Percentiles rank a stretch among this genome's conserved stretches.
Evolutionary conservation across 2,329 filamentous ascomycete genomes (phyloP).

Genomic region (Pseudogymnoascus sp.): DNA sequence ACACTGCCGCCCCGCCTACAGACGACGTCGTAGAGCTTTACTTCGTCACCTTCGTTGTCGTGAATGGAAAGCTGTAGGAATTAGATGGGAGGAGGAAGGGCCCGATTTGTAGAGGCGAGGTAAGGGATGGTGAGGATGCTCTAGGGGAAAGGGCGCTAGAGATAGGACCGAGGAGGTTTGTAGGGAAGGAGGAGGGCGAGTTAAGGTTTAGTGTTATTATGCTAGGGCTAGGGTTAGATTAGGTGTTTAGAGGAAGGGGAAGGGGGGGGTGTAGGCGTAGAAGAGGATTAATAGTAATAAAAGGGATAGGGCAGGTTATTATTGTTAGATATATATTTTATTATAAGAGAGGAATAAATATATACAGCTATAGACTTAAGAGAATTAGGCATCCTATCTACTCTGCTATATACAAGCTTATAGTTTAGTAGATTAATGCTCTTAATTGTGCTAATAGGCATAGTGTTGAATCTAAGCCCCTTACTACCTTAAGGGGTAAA

Average conservation of each 20-base stretch:
- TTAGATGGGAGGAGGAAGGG: conserved; percentile 61
- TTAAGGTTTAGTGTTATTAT: conserved; percentile 25
- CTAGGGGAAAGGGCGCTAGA: conserved; percentile 67
- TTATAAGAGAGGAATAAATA: too few species aligned
- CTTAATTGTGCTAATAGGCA: too few species aligned
- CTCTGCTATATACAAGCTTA: too few species aligned
- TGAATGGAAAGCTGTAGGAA: conserved; percentile 60
- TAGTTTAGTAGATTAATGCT: too few species aligned
- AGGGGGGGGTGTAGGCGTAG: too few species aligned
- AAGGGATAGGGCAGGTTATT: too few species aligned
- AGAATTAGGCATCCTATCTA: too few species aligned
- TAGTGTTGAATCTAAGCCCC: too few species aligned
- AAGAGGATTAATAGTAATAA: too few species aligned
- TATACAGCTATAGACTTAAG: too few species aligned
- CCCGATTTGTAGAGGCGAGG: conserved; percentile 47
- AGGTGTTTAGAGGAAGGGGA: conserved; percentile 19
- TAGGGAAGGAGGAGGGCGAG: conserved; percentile 23
- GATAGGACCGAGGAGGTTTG: conserved; percentile 46
- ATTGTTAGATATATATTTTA: too few species aligned
- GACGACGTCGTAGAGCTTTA: conserved; percentile 78
- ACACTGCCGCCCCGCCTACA: conserved; percentile 69
- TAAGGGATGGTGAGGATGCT: conserved; percentile 52
- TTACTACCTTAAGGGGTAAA: too few species aligned
- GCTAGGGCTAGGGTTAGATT: conserved; percentile 21
- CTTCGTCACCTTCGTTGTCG: conserved; percentile 90